Evolutionary conservation across 768 basidiomycete species (phyloP).

Genomic region (Jaapia argillacea): DNA sequence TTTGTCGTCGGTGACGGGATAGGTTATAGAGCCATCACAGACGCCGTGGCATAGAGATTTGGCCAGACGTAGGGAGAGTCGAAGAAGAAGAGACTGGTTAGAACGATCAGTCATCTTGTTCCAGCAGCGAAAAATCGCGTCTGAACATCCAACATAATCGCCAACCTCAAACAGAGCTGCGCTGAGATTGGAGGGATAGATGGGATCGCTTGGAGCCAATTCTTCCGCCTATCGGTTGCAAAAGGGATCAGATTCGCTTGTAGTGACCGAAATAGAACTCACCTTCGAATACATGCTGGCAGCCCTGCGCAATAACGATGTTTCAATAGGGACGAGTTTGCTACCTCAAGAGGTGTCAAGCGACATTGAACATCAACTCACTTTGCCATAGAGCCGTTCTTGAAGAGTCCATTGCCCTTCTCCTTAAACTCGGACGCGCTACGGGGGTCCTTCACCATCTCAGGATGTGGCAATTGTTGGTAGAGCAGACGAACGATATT

Average conservation of each 20-base stretch:
- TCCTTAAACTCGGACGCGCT: background rate
- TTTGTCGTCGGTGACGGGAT: slow-evolving; percentile 3
- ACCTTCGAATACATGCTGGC: background rate
- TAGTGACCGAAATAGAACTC: background rate
- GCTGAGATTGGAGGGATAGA: slow-evolving; percentile 20
- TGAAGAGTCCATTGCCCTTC: background rate
- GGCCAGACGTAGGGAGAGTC: slow-evolving; percentile 14
- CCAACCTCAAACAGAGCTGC: slow-evolving; percentile 20
- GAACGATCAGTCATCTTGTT: slow-evolving; percentile 3
- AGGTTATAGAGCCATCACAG: slow-evolving; percentile 9
- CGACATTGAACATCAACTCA: background rate
- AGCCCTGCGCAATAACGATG: background rate
- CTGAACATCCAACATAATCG: slow-evolving; percentile 11
- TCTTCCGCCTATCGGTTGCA: slow-evolving; percentile 20
- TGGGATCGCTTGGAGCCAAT: slow-evolving; percentile 10
- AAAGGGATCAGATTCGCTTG: background rate
- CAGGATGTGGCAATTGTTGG: too few species aligned
- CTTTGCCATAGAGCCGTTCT: background rate
- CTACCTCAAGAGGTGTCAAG: background rate
- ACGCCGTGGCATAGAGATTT: slow-evolving; percentile 16
- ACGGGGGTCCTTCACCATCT: too few species aligned
- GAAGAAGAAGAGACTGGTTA: slow-evolving; percentile 7
- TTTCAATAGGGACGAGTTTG: background rate
- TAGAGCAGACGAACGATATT: too few species aligned
- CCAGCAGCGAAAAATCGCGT: slow-evolving; percentile 14